A percentile compares a stretch with the other conserved stretches of the same genome.
phyloP scores from a whole-genome alignment of 83 land plant species.

The Picea abies region DNA sequence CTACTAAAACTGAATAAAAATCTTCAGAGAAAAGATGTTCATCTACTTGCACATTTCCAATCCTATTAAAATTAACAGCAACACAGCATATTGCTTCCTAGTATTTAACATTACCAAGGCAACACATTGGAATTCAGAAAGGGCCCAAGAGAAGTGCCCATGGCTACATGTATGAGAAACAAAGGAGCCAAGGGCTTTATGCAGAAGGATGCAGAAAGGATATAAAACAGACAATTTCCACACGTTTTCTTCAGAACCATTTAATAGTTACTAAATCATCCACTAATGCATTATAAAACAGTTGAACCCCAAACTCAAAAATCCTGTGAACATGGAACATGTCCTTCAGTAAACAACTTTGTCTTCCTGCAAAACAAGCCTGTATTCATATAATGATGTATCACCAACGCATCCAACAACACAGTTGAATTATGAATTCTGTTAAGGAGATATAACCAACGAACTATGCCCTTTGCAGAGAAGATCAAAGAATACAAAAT shows the following conservation, averaged over 20 bases:
- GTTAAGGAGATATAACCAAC: not conserved
- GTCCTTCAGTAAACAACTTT: not conserved
- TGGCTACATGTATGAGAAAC: not conserved
- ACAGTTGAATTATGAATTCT: not conserved
- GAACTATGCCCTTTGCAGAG: not conserved
- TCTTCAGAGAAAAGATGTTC: too few species aligned
- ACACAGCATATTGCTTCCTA: too few species aligned
- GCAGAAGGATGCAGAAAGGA: not conserved
- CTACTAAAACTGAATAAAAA: too few species aligned
- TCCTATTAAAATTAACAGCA: too few species aligned
- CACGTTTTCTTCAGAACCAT: too few species aligned
- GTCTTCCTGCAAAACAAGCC: not conserved
- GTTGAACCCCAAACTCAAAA: not conserved
- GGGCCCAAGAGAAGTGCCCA: not conserved
- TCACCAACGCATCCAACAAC: not conserved
- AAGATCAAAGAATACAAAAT: too few species aligned
- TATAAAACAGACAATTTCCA: too few species aligned
- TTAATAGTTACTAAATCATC: not conserved
- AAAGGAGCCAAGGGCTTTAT: not conserved
- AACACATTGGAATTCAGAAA: not conserved
- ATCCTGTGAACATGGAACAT: not conserved
- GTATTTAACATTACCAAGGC: not conserved
- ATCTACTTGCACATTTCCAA: too few species aligned
- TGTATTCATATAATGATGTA: not conserved
- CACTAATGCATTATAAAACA: not conserved